Evolutionary conservation across 139 green algal genomes (phyloP).

Genomic region (Tetratostichococcus sp.): DNA sequence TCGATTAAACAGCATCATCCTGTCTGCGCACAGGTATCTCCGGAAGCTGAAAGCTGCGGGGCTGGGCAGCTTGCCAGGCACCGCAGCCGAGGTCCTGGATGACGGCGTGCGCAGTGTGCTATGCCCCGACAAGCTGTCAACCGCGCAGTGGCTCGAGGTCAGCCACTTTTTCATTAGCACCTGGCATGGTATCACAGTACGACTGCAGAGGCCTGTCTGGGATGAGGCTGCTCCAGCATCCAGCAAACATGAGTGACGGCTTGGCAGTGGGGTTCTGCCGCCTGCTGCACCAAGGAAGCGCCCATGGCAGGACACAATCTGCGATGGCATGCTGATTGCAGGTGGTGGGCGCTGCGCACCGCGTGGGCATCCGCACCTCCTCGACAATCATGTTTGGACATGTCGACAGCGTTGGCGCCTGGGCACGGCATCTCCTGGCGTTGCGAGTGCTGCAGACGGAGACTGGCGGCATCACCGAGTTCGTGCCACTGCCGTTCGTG

Average conservation of each 20-base stretch:
- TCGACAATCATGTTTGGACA: slow-evolving; percentile 91
- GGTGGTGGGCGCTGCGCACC: slow-evolving; percentile 67
- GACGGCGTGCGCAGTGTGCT: slow-evolving; percentile 58
- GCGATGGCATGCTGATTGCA: no score
- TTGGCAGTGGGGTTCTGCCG: no score
- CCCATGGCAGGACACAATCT: no score
- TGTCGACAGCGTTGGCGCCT: slow-evolving; percentile 50
- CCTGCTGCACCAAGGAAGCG: no score
- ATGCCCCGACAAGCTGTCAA: slow-evolving; percentile 84
- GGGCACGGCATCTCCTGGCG: slow-evolving; percentile 66
- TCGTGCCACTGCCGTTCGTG: slow-evolving; percentile 92
- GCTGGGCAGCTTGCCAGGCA: slow-evolving; percentile 77
- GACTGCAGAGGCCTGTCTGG: no score
- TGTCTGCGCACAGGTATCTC: slow-evolving; percentile 38
- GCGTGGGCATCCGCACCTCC: slow-evolving; percentile 71
- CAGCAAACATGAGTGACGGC: no score
- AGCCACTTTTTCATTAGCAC: background rate
- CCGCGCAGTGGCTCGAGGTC: slow-evolving; percentile 55
- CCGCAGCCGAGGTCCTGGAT: slow-evolving; percentile 84
- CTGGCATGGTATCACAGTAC: no score
- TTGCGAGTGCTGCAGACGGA: slow-evolving; percentile 54
- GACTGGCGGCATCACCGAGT: slow-evolving; percentile 72
- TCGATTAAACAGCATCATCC: no score
- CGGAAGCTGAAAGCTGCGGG: slow-evolving; percentile 48
- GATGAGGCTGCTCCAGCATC: no score